Percentiles rank a stretch among this genome's conserved stretches.
phyloP scores from a whole-genome alignment of 2,329 filamentous ascomycete genomes.

The Rugonectria rugulosa region DNA sequence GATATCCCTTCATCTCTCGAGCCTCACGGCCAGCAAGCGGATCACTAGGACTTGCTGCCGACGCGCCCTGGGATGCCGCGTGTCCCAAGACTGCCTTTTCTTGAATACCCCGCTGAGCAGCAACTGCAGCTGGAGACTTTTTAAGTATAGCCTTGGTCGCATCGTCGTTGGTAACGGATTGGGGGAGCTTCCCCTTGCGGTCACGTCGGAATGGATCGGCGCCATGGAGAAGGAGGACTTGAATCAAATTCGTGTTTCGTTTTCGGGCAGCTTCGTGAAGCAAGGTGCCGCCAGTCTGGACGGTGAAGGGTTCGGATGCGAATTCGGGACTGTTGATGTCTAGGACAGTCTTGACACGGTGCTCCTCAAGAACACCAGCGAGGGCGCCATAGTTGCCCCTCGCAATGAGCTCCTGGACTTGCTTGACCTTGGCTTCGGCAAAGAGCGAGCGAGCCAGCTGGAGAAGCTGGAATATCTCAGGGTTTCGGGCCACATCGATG shows the following conservation, averaged over 20 bases:
- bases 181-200: slow-evolving; percentile 92
- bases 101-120: slow-evolving; percentile 93
- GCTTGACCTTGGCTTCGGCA: slow-evolving; percentile 83
- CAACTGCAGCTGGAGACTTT: slow-evolving; percentile 91
- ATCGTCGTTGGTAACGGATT: slow-evolving; percentile 97
- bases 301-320: slow-evolving; percentile 78
- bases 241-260: slow-evolving; percentile 86
- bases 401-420: slow-evolving; percentile 81
- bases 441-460: slow-evolving; percentile 91
- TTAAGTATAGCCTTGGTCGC: slow-evolving; percentile 87
- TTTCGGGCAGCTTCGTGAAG: slow-evolving; percentile 92
- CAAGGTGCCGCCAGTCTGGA: slow-evolving; percentile 86
- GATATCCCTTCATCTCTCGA: slow-evolving; percentile 96
- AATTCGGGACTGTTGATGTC: slow-evolving; percentile 95
- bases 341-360: slow-evolving; percentile 82
- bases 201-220: slow-evolving; percentile 96
- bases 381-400: slow-evolving; percentile 78
- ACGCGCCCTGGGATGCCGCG: slow-evolving; percentile 62
- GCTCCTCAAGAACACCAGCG: slow-evolving; percentile 82
- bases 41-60: slow-evolving; percentile 63
- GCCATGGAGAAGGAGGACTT: slow-evolving; percentile 89
- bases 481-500: slow-evolving; percentile 87
- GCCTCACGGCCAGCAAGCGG: slow-evolving; percentile 81
- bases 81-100: slow-evolving; percentile 95
- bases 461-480: slow-evolving; percentile 94